Base-by-base conservation (phyloP, 306 rosid genomes). In the Medicago lupulina region DNA sequence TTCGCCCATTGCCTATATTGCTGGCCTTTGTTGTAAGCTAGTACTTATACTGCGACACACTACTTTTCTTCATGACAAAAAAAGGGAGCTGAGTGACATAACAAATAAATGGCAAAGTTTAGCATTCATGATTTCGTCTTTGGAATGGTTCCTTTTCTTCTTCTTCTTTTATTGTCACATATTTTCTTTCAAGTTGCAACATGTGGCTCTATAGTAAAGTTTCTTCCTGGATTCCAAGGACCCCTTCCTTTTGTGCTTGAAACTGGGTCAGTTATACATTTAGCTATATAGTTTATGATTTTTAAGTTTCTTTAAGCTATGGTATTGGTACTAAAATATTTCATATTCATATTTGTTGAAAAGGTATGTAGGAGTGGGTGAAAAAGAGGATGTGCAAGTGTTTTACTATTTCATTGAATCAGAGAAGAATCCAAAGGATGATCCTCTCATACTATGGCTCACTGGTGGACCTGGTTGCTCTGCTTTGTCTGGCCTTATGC, bases 391-490 rank as follows among this genome's bases (percentile, higher is more conserved):
- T 50, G 75, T 70, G 34, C 49, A 70, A 9, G 46, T 16, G 34
- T 70, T 70, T 40, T 70, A 70, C 34, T 70, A 70, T 9, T 70
- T 70, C 40, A 70, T 70, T 0, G 79, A 83, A 67, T 89, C 95
- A 0, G 91, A 89, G n/a, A 81, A 76, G 19, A 78, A 81, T 7
- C 90, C 93, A 2, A 15, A 75, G 5, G 55, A 82, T 4, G 92
- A 85, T 25, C 97, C 95, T 80, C 87, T 91, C 5, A 9, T 91
- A 21, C 79, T 89, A 55, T 91, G 95, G 97, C 76, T 89, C 5
- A 76, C 86, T 40, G 95, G 97, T 1, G 97, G 97, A 8, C 95
- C 91, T 23, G 86, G 87, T 44, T 91, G 97, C 72, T 85, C 95
- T 65, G 64, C 82, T 2, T 12, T 81, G 18, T 78, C 90, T 0